A percentile compares a stretch with the other conserved stretches of the same genome.
Conservation (phyloP, 371 early-diverging fungal genomes). For the Syncephalastrum monosporum region DNA sequence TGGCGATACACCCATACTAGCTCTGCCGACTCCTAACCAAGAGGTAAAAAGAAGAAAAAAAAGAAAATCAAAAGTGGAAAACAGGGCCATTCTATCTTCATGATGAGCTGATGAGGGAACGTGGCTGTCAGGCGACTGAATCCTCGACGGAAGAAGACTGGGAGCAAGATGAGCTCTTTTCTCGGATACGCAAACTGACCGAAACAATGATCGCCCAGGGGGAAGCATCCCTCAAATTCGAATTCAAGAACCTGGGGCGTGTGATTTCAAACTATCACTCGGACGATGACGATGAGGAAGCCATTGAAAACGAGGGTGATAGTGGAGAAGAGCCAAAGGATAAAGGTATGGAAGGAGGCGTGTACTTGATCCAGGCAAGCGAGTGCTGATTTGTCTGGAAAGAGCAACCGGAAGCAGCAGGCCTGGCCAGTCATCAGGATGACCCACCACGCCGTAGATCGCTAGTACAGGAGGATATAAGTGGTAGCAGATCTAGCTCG, state of each 20-base stretch:
- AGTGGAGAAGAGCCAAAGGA: too few species aligned
- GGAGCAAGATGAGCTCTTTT: constrained; percentile 46
- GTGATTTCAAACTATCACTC: constrained; percentile 32
- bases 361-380: too few species aligned
- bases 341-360: too few species aligned
- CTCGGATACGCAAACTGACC: constrained; percentile 34
- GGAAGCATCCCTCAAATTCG: constrained; percentile 37
- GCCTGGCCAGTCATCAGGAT: too few species aligned
- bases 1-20: not conserved
- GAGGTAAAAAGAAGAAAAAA: not conserved
- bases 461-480: too few species aligned
- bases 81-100: too few species aligned
- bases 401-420: too few species aligned
- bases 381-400: too few species aligned
- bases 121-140: not conserved
- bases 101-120: not conserved
- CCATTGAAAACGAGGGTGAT: too few species aligned
- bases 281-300: constrained; percentile 3
- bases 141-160: constrained; percentile 27
- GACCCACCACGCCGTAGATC: too few species aligned
- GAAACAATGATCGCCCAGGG: constrained; percentile 42
- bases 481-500: too few species aligned
- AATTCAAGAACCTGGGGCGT: constrained; percentile 39
- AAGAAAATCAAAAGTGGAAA: not conserved
- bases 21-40: not conserved